Conservation (phyloP, 202 grass and related monocot species). For the Sporobolus alterniflorus region DNA sequence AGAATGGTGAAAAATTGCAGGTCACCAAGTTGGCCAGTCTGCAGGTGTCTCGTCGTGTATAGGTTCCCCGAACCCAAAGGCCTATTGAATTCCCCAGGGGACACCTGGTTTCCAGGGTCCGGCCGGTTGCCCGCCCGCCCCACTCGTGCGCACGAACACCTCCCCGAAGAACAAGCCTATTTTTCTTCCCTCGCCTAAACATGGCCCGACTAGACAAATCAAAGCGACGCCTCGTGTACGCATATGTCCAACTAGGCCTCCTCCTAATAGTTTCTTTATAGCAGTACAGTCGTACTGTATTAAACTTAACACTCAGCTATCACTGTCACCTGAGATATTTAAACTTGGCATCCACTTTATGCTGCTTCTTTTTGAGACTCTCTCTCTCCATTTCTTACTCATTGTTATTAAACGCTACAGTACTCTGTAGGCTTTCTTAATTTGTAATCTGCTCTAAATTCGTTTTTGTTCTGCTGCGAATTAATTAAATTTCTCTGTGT, state of each 20-base stretch:
- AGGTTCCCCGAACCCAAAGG: not conserved
- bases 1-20: not conserved
- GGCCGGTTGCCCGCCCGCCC: slow-evolving; percentile 47
- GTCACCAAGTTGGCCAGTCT: slow-evolving; percentile 16
- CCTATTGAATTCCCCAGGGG: slow-evolving; percentile 6
- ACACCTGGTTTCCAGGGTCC: slow-evolving; percentile 57
- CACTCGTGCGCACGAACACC: slow-evolving; percentile 83
- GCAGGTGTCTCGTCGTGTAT: slow-evolving; percentile 16
- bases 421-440: no score
- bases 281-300: no score
- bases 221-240: slow-evolving; percentile 38
- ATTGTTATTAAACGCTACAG: no score
- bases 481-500: not conserved
- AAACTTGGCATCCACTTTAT: slow-evolving; percentile 20
- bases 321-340: slow-evolving; percentile 45
- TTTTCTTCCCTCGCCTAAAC: slow-evolving; percentile 11
- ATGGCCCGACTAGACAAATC: slow-evolving; percentile 43
- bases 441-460: no score
- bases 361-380: slow-evolving; percentile 33
- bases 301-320: slow-evolving; percentile 14
- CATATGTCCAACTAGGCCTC: slow-evolving; percentile 46
- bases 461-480: not conserved
- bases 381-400: slow-evolving; percentile 9
- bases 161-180: slow-evolving; percentile 34
- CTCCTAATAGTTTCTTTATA: not conserved